phyloP scores from a whole-genome alignment of 192 early-diverging fungal genomes.

The Backusella luteola region DNA sequence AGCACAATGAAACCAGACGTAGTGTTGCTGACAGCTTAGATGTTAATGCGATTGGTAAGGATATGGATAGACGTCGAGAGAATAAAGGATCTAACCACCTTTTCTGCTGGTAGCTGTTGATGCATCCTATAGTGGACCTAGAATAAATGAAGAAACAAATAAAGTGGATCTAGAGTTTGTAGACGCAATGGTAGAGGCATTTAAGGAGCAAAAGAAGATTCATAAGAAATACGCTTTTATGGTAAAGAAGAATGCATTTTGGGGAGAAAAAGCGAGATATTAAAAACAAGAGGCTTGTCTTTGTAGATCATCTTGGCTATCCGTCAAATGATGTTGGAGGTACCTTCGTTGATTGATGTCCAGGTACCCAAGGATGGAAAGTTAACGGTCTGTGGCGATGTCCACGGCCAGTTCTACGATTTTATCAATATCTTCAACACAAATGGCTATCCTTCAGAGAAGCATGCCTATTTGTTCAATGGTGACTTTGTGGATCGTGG shows the following conservation, averaged over 20 bases:
- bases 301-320: conserved; percentile 72
- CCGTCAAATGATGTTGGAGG: conserved; percentile 70
- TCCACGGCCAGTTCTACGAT: conserved; percentile 99
- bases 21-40: conserved; percentile 59
- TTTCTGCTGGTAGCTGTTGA: conserved; percentile 50
- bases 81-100: conserved; percentile 26
- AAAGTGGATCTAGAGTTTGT: conserved; percentile 81
- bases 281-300: neutral
- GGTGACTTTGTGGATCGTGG: conserved; percentile 99
- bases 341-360: conserved; percentile 85
- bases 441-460: conserved; percentile 85
- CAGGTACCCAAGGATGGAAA: conserved; percentile 67
- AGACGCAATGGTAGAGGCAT: conserved; percentile 67
- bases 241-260: conserved; percentile 31
- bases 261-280: neutral
- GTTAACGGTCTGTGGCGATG: conserved; percentile 96
- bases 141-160: conserved; percentile 58
- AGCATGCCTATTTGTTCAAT: conserved; percentile 90
- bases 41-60: conserved; percentile 62
- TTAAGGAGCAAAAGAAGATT: conserved; percentile 88
- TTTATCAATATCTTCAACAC: conserved; percentile 92
- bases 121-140: conserved; percentile 83
- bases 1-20: conserved; percentile 28
- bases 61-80: conserved; percentile 13
- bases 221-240: conserved; percentile 86